Percentiles rank a stretch among this genome's conserved stretches.
Evolutionary conservation across 164 flowering plant species (phyloP).

Genomic region (Annona squamosa): DNA sequence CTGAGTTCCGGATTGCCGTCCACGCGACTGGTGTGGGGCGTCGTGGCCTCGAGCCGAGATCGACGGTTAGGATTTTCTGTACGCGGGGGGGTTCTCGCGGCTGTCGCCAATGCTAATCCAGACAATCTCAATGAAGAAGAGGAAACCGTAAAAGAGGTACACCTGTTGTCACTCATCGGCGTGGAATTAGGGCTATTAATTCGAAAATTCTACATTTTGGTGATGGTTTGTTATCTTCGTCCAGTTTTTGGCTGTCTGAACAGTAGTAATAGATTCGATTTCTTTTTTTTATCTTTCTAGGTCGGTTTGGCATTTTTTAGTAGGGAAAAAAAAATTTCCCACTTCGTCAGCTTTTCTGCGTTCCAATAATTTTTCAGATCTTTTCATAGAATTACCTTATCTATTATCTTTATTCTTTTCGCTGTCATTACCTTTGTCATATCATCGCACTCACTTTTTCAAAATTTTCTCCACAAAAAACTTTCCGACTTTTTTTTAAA

Average conservation of each 20-base stretch:
- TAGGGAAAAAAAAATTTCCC: too few species aligned
- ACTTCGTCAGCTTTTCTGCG: too few species aligned
- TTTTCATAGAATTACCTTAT: too few species aligned
- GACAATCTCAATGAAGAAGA: slow-evolving; percentile 26
- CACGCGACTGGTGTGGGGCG: slow-evolving; percentile 8
- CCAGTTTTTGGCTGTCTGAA: neutral
- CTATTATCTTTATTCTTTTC: too few species aligned
- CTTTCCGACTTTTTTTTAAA: neutral
- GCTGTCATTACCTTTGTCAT: too few species aligned
- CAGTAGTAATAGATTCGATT: neutral
- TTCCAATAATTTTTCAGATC: too few species aligned
- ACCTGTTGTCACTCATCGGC: neutral
- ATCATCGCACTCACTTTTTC: too few species aligned
- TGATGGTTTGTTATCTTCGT: too few species aligned
- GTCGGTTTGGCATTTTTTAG: too few species aligned
- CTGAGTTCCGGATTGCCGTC: slow-evolving; percentile 16
- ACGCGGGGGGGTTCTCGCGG: slow-evolving; percentile 14
- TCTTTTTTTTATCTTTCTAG: neutral
- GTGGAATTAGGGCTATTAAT: neutral
- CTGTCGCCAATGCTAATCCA: slow-evolving; percentile 37
- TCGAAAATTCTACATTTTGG: neutral
- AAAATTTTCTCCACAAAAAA: too few species aligned
- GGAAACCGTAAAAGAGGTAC: slow-evolving; percentile 25
- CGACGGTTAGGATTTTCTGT: slow-evolving; percentile 5
- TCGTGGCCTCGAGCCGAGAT: slow-evolving; percentile 2